A percentile compares a stretch with the other conserved stretches of the same genome.
phyloP scores from a whole-genome alignment of 306 rosid species.

The Quercus robur region DNA sequence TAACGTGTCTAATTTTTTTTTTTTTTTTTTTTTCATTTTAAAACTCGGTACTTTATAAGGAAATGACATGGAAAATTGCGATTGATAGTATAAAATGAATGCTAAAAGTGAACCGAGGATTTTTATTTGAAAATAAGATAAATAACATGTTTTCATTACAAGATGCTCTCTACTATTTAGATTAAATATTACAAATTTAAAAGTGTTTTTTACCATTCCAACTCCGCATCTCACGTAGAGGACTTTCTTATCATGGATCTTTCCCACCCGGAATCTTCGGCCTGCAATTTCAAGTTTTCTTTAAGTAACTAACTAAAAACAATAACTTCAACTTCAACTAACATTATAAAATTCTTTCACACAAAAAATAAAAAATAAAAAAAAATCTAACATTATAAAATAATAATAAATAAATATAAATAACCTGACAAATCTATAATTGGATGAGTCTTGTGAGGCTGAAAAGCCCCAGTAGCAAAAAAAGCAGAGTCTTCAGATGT shows the following conservation, averaged over 20 bases:
- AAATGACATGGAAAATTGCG: not conserved
- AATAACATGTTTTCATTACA: too few species aligned
- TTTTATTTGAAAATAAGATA: too few species aligned
- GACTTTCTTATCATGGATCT: constrained; percentile 34
- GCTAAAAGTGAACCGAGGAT: too few species aligned
- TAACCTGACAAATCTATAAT: constrained; percentile 43
- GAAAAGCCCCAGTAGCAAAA: constrained; percentile 27
- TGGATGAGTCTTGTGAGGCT: constrained; percentile 32
- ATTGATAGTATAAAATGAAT: not conserved
- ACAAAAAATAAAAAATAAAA: too few species aligned
- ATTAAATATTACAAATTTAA: not conserved
- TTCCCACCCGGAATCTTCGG: constrained; percentile 39
- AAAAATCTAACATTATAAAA: not conserved
- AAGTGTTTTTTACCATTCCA: constrained; percentile 28
- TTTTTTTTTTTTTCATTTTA: too few species aligned
- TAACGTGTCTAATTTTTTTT: too few species aligned
- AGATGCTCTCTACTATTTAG: too few species aligned
- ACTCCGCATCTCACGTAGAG: constrained; percentile 41
- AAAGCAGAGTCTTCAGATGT: constrained; percentile 38
- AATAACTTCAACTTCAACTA: not conserved
- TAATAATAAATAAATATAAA: not conserved
- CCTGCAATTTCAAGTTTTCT: constrained; percentile 20
- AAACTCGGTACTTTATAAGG: too few species aligned
- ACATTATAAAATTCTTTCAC: not conserved
- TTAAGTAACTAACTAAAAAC: not conserved